Evolutionary conservation across 192 early-diverging fungal genomes (phyloP), one percentile per base, ranked within the genome.

Genomic region (Mortierella antarctica): DNA sequence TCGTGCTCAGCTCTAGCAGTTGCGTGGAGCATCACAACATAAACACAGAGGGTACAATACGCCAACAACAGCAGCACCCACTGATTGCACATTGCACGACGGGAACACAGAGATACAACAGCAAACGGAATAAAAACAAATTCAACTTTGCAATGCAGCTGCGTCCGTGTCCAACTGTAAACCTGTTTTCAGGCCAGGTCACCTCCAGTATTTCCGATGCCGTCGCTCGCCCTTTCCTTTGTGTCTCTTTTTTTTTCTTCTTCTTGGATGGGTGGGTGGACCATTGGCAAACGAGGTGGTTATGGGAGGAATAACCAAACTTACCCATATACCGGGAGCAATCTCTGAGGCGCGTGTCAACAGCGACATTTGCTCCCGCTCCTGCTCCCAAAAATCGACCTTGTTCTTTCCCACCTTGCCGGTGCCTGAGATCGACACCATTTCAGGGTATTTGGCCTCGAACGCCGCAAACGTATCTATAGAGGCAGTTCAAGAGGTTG

Each of bases 291-390:
- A 51, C 12, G 11, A 59, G 1, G 5, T 40, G 14, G 31, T 31
- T 31, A 31, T 31, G 31, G 18, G 14, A 40, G 17, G 40, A 49
- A 61, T 17, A 46, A 31, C 39, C 47, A 42, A 65, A 82, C 84
- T 85, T 83, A 87, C 86, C 86, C 85, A 88, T 31, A 88, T 56
- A 20, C 84, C 82, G 11, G 57, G 73, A 48, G 86, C 84, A 52
- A 84, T 82, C 72, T 87, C 79, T 2, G 83, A 78, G 13, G 84
- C 84, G 17, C 71, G 61, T 7, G 88, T 86, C 39, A 88, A 54
- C 52, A 81, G 46, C 11, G 78, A 59, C 87, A 88, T 88, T 72
- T 88, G 85, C 48, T 85, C 83, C 17, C 84, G 65, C 56, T 88
- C 87, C 64, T 79, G 82, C 41, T 86, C 87, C 71, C 70, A 74